Base-by-base conservation (phyloP, 345 rosid genomes). In the Pelargonium nanum region DNA sequence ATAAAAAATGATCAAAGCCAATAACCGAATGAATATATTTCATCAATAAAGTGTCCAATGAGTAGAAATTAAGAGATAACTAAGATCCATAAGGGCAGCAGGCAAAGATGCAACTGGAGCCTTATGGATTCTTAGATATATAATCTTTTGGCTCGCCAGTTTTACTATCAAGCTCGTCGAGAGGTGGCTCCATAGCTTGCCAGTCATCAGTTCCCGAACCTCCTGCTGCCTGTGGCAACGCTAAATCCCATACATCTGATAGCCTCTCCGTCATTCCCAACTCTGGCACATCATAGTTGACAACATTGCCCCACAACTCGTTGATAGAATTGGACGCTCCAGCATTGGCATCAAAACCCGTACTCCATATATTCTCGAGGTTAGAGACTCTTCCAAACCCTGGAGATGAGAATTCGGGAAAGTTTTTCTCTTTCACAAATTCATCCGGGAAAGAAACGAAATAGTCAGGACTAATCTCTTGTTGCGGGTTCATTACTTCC, bases 231-330 rank as follows among this genome's bases (percentile, higher is more conserved):
- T 77, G 86, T 10, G 67, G 68, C 22, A 78, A 66, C 55, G 74
- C 71, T 25, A 79, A 54, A 73, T 83, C 85, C 98, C 96, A 84
- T 13, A 82, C 62, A 79, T 88, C 95, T 48, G 92, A 81, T 63
- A 86, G 75, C 53, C 58, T 77, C 53, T 59, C 74, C 15, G 70
- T 77, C 64, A 66, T 64, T 57, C 79, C 87, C 65, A 75, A 70
- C 59, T 77, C 91, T 21, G 84, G 82, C 56, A 73, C 55, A 65
- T 77, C 81, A 69, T 63, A 78, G 67, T 56, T 57, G 65, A 70
- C 63, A 28, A 72, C 55, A 74, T 79, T 76, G 66, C 70, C 74
- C 91, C 90, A 83, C 30, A 72, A 67, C 59, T 73, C 87, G 68
- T 72, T 57, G 59, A 75, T 68, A 70, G 83, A 71, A 79, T 76